Base-by-base conservation (phyloP, 306 rosid genomes). In the Trichosanthes cucumerina region DNA sequence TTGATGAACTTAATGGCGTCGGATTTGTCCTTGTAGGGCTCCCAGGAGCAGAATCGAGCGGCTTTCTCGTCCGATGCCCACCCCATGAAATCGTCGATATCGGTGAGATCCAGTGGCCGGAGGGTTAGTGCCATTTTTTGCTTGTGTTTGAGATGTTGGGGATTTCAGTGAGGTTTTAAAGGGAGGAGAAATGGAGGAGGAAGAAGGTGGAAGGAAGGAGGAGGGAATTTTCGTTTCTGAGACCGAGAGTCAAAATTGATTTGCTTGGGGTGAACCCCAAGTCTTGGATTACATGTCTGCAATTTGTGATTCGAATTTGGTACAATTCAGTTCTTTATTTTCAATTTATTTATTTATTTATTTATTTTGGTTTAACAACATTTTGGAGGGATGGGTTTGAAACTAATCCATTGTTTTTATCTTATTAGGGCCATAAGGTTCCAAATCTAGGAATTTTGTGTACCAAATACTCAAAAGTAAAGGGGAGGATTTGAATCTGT, bases 1-100 rank as follows among this genome's bases (percentile, higher is more conserved):
- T 75, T 83, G 68, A 93, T 89, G 77, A 70, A 83, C 24, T 77
- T 70, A 2, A 90, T 12, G 81, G 84, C 90, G 0, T 81, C 85
- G 49, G 87, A 90, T 84, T 82, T 86, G 86, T 52, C 77, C 0
- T 72, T 79, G 83, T 85, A 71, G 47, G 90, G 78, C 10, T 93
- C 93, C 96, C 96, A 86, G 16, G 85, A 70, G 86, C 89, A 89
- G 46, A 82, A 91, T 9, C 26, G 78, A 7, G 88, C 2, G 21
- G 85, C 93, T 54, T 87, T 81, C 60, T 88, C 89, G 81, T 91
- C 93, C 19, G 78, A 33, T 0, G 83, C 83, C 95, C 95, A 89
- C 3, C 57, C 88, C 91, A 89, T 84, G 84, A 89, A 81, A 53
- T 86, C 96, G 76, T 93, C 96, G 21, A 86, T 54, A 79, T 93